Percentiles rank a stretch among this genome's conserved stretches.
phyloP scores from a whole-genome alignment of 2,329 filamentous ascomycete species.

The Bipolaris cookei region DNA sequence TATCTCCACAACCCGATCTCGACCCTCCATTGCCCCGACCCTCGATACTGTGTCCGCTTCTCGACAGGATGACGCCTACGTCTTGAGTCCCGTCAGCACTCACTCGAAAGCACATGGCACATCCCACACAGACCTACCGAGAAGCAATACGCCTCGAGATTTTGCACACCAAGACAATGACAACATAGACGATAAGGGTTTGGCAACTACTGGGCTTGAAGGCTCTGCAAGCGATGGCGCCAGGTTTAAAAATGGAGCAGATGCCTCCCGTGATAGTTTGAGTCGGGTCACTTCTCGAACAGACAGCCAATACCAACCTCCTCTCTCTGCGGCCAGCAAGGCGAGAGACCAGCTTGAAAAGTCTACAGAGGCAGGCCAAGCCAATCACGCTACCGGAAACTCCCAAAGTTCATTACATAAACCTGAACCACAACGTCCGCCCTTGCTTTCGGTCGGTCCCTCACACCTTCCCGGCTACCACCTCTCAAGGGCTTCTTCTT shows the following conservation, averaged over 20 bases:
- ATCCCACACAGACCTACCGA: constrained; percentile 28
- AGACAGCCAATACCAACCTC: constrained; percentile 34
- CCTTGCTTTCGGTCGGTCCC: constrained; percentile 52
- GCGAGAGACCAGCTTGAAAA: constrained; percentile 33
- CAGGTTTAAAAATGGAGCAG: constrained; percentile 30
- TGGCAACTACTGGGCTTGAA: constrained; percentile 35
- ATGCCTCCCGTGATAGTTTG: constrained; percentile 32
- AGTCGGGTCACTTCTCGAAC: constrained; percentile 31
- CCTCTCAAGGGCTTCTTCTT: constrained; percentile 55
- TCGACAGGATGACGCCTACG: constrained; percentile 36
- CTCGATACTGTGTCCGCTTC: constrained; percentile 27
- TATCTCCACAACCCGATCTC: constrained; percentile 37
- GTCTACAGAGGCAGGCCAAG: constrained; percentile 30
- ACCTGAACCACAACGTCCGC: constrained; percentile 46
- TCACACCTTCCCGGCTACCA: constrained; percentile 58
- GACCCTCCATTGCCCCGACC: constrained; percentile 34
- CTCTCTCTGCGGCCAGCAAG: constrained; percentile 27
- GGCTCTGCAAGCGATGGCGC: constrained; percentile 28
- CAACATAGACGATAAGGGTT: constrained; percentile 43
- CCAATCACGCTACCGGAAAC: constrained; percentile 27
- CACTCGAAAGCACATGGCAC: constrained; percentile 30
- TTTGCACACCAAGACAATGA: constrained; percentile 39
- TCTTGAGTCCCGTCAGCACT: constrained; percentile 36
- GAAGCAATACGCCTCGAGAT: constrained; percentile 27
- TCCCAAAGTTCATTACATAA: constrained; percentile 35